These are phyloP conservation scores for Nicotiana knightiana DNA, from an alignment of 257 asterid genomes.

Conservation along the genomic window DNA sequence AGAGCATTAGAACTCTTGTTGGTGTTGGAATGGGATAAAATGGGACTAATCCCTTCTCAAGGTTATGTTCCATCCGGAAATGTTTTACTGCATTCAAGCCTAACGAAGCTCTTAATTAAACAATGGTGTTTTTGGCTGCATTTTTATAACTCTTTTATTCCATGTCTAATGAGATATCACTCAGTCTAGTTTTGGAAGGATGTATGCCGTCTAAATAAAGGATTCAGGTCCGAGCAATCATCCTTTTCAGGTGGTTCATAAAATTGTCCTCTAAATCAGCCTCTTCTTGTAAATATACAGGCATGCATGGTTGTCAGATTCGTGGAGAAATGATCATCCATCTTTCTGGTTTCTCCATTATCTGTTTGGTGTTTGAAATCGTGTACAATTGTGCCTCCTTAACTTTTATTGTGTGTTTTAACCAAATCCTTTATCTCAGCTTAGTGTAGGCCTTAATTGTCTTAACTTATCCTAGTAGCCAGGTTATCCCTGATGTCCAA, in stretches of 20 bases:
- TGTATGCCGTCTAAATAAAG: background rate
- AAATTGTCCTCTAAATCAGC: background rate
- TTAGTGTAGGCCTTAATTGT: background rate
- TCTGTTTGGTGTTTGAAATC: background rate
- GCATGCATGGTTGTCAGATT: background rate
- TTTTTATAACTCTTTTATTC: background rate
- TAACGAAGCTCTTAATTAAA: background rate
- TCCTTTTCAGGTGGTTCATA: background rate
- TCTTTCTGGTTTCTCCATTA: background rate
- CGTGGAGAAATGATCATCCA: background rate
- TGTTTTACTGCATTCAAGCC: background rate
- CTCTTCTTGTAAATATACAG: background rate
- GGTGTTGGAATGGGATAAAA: background rate
- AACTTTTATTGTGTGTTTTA: background rate
- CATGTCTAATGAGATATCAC: background rate
- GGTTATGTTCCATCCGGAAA: background rate
- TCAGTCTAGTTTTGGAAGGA: background rate
- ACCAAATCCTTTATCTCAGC: background rate
- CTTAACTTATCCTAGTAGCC: background rate
- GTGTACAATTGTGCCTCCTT: background rate
- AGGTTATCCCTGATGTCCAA: background rate
- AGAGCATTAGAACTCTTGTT: background rate
- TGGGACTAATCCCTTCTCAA: background rate
- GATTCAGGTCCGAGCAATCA: background rate
- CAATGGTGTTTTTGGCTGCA: background rate